phyloP scores from a whole-genome alignment of 164 flowering plant species.

The Santalum album region DNA sequence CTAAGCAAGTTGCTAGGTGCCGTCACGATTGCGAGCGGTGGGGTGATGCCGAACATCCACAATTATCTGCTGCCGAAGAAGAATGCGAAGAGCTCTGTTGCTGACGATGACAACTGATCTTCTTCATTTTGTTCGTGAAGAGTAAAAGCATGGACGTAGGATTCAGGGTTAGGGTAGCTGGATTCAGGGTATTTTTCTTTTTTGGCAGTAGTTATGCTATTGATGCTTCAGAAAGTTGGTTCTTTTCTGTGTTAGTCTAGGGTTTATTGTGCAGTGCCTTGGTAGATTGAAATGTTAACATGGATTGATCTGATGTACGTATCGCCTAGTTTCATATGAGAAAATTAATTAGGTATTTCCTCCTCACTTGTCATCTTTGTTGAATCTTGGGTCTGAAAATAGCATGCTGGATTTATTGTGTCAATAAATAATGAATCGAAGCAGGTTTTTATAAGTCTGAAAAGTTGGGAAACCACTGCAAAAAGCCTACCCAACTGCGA shows the following conservation, averaged over 20 bases:
- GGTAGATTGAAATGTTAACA: neutral
- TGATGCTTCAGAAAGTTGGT: neutral
- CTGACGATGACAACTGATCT: slow-evolving; percentile 9
- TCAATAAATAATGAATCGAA: too few relatives aligned
- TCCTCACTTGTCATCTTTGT: too few relatives aligned
- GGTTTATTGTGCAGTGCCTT: neutral
- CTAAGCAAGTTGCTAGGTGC: slow-evolving; percentile 18
- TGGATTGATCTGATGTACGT: neutral
- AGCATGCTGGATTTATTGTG: too few relatives aligned
- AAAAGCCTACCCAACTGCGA: too few relatives aligned
- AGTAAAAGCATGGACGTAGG: too few relatives aligned
- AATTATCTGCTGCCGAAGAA: slow-evolving; percentile 32
- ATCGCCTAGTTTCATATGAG: neutral
- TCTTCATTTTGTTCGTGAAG: neutral
- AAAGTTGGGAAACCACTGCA: too few relatives aligned
- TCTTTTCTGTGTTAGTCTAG: neutral
- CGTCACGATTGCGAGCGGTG: slow-evolving; percentile 19
- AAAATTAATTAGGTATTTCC: neutral
- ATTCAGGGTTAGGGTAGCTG: neutral
- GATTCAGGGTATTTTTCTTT: neutral
- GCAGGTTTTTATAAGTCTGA: too few relatives aligned
- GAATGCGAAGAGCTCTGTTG: slow-evolving; percentile 14
- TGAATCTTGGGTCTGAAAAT: too few relatives aligned
- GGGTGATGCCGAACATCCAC: slow-evolving; percentile 27
- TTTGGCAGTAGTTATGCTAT: neutral